phyloP scores from a whole-genome alignment of 768 basidiomycete genomes.

The Heimioporus sp. region DNA sequence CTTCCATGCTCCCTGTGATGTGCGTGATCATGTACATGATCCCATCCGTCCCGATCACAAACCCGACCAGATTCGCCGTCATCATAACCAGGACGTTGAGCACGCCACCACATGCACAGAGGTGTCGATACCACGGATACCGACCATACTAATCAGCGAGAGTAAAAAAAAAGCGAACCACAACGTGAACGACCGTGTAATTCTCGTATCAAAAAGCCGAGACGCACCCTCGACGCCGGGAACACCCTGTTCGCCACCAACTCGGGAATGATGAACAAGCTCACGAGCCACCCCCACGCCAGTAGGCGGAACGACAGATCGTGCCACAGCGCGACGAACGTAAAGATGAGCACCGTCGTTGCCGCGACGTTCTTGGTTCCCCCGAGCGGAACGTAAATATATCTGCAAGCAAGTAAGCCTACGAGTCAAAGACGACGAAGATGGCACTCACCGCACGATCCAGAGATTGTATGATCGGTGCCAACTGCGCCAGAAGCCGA shows the following conservation, averaged over 20 bases:
- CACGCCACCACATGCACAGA: constrained; percentile 79
- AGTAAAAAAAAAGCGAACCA: not conserved
- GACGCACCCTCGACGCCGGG: constrained; percentile 58
- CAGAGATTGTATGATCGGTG: constrained; percentile 96
- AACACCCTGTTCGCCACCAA: constrained; percentile 59
- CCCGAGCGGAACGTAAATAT: constrained; percentile 92
- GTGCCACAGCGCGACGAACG: constrained; percentile 98
- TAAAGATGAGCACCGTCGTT: constrained; percentile 80
- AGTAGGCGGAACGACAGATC: constrained; percentile 85
- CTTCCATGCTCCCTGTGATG: constrained; percentile 64
- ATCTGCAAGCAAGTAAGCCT: constrained; percentile 45
- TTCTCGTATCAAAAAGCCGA: not conserved
- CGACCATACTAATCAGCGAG: constrained; percentile 55
- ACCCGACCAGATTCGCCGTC: constrained; percentile 91
- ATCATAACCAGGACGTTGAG: constrained; percentile 88
- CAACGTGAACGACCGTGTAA: not conserved
- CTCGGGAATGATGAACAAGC: constrained; percentile 88
- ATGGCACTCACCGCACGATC: constrained; percentile 67
- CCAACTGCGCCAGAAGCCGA: constrained; percentile 97
- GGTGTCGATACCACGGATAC: constrained; percentile 79
- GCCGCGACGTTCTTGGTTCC: constrained; percentile 56
- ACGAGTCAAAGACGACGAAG: not conserved
- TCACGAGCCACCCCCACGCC: constrained; percentile 96
- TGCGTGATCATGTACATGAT: constrained; percentile 60
- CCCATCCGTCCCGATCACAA: constrained; percentile 88